A percentile compares a stretch with the other conserved stretches of the same genome.
Evolutionary conservation across 2,329 filamentous ascomycete species (phyloP).

Genomic region (Botrytis byssoidea): DNA sequence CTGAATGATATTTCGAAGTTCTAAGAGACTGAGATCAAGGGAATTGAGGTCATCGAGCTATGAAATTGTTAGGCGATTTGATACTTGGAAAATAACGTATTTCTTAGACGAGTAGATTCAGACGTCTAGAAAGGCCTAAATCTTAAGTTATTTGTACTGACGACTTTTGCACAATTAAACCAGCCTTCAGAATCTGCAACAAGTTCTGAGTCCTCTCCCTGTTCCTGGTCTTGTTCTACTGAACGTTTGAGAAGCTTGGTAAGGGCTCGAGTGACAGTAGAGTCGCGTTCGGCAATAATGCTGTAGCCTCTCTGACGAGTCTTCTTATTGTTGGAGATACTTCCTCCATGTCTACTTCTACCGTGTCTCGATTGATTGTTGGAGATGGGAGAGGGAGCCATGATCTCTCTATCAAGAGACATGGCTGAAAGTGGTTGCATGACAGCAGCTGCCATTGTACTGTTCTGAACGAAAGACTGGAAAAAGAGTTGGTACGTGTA

Average conservation of each 20-base stretch:
- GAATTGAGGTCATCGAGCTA: constrained; percentile 26
- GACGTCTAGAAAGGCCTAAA: not conserved
- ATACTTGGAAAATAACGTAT: not conserved
- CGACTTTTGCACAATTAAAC: constrained; percentile 43
- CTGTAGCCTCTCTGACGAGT: constrained; percentile 43
- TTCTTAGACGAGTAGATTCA: not conserved
- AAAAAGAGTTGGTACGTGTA: not conserved
- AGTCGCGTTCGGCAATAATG: constrained; percentile 44
- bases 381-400: constrained; percentile 38
- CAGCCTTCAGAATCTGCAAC: constrained; percentile 44
- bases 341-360: constrained; percentile 36
- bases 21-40: constrained; percentile 41
- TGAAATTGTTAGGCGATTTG: constrained; percentile 36
- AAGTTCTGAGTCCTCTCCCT: constrained; percentile 42
- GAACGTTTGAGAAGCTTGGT: constrained; percentile 45
- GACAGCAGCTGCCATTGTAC: constrained; percentile 37
- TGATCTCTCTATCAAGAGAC: constrained; percentile 36
- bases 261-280: constrained; percentile 44
- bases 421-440: constrained; percentile 34
- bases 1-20: constrained; percentile 41
- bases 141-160: constrained; percentile 33
- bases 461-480: not conserved
- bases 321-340: constrained; percentile 38
- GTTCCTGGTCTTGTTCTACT: constrained; percentile 40
- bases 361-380: constrained; percentile 37